Percentiles rank a stretch among this genome's conserved stretches.
Evolutionary conservation across 345 rosid species (phyloP).

Genomic region (Crucihimalaya himalaica): DNA sequence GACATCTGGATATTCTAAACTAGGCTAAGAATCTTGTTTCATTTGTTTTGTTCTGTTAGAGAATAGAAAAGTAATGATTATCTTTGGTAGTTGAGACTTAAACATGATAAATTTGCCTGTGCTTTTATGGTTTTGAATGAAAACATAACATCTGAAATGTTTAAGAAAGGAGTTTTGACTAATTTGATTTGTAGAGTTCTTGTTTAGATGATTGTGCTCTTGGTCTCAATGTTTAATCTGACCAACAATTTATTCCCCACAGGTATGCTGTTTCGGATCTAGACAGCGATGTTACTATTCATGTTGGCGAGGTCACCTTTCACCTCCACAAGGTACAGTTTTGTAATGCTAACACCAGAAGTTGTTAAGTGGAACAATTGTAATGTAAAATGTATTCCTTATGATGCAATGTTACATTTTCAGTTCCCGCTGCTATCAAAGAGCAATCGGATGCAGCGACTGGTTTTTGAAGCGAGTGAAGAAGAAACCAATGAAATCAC

Average conservation of each 20-base stretch:
- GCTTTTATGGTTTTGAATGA: neutral
- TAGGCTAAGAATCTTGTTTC: constrained; percentile 20
- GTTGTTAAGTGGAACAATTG: neutral
- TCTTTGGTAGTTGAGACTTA: neutral
- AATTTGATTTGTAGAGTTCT: neutral
- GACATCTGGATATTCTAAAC: constrained; percentile 25
- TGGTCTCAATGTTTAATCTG: constrained; percentile 26
- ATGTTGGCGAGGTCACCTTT: constrained; percentile 76
- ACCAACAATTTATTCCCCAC: constrained; percentile 31
- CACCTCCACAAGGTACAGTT: constrained; percentile 77
- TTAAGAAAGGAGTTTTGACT: neutral
- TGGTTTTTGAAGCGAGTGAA: constrained; percentile 54
- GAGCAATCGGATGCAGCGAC: constrained; percentile 69
- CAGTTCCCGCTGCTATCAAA: constrained; percentile 96
- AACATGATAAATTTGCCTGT: neutral
- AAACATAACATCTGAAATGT: neutral
- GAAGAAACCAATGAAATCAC: constrained; percentile 60
- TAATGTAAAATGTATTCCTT: neutral
- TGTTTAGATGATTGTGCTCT: constrained; percentile 2
- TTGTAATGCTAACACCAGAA: neutral
- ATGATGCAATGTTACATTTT: constrained; percentile 20
- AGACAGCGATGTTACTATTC: constrained; percentile 67
- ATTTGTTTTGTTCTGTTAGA: constrained; percentile 4
- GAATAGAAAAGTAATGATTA: neutral
- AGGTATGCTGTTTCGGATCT: constrained; percentile 80